Evolutionary conservation across 2,329 filamentous ascomycete species (phyloP), one percentile per base, ranked within the genome.

Genomic region (Paracoccidioides brasiliensis): DNA sequence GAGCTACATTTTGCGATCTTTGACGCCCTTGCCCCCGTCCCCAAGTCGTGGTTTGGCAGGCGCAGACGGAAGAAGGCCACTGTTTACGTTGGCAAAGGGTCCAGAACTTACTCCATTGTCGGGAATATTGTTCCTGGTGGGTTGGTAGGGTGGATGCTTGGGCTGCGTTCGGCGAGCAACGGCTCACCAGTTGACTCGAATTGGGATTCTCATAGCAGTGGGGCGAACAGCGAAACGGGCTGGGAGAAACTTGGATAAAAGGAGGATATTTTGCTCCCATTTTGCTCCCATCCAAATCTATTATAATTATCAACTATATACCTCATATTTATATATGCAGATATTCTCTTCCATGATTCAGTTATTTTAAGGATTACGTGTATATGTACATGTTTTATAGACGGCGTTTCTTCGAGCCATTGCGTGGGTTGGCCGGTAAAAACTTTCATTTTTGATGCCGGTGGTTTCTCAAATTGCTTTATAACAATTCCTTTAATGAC

Each of bases 61-160:
- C 67, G 64, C 42, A 64, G 64, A 9, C 62, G 65, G 15, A 70
- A 70, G 55, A 67, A 64, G 15, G 80, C 80, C 40, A 80, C 86
- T 1, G 80, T 91, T 60, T 84, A 88, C 56, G 85, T 96, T 14
- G 93, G 93, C 0, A 81, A 90, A 53, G 93, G 93, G 5, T 88
- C 89, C 52, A 78, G 85, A 55, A 77, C 90, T 0, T 97, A 97
- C 70, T 86, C 88, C 42, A 78, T 96, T 35, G 85, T 97, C 6
- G 93, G 90, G 5, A 80, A 81, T 42, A 91, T 85, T 80, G 78
- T 86, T 30, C 91, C 93, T 1, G 78, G 81, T 22, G 79, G 83
- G 2, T 68, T 96, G 14, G 85, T 97, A n/a, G 84, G 83, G 1
- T 93, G 88, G 86, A 95, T 97, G 86, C 85, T 97, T 81, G 90